Evolutionary conservation across 768 basidiomycete genomes (phyloP), one percentile per base, ranked within the genome.

Genomic region (Tricholoma saponaceum): DNA sequence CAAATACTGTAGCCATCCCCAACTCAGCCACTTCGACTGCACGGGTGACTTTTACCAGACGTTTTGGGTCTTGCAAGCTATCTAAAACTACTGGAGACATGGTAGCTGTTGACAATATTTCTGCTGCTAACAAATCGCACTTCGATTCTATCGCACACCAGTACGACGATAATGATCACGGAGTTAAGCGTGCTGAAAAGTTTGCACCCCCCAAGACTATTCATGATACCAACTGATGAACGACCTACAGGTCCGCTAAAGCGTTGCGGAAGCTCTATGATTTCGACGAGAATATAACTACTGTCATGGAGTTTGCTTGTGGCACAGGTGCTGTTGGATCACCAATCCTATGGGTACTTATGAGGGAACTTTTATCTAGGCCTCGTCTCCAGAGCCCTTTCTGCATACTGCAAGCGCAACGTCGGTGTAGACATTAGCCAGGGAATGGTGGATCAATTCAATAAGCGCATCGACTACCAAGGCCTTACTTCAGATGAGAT

Each of bases 371-470:
- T 50, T 25, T 35, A 18, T 20, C 1, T 39, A 91, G 90, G 90
- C 14, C 68, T 83, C 20, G 68, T 90, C 14, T 85, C 89, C 2
- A 77, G 82, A 60, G 77, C 80, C 43, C 76, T 92, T 22, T 83
- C 82, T 0, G 75, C 83, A 1, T 73, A 87, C 61, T 79, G 80
- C 47, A 86, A 83, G 66, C 75, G 75, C 28, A 79, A 92, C 59
- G 70, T 90, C 14, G 90, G 89, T 9, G 83, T 89, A 14, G 91
- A 92, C 65, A 87, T 91, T 65, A 90, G 85, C 70, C 83, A 85
- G 60, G 79, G 71, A 1, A 81, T 85, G 76, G 86, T 92, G 8
- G 83, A 89, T 55, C 69, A 75, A 14, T 92, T 82, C 74, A 90
- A 89, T 69, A 64, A 70, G 52, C 73, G 76, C 20, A 83, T 83